These are phyloP conservation scores for Cymbomonas tetramitiformis DNA, from an alignment of 139 green algal species.

Conservation along the genomic window DNA sequence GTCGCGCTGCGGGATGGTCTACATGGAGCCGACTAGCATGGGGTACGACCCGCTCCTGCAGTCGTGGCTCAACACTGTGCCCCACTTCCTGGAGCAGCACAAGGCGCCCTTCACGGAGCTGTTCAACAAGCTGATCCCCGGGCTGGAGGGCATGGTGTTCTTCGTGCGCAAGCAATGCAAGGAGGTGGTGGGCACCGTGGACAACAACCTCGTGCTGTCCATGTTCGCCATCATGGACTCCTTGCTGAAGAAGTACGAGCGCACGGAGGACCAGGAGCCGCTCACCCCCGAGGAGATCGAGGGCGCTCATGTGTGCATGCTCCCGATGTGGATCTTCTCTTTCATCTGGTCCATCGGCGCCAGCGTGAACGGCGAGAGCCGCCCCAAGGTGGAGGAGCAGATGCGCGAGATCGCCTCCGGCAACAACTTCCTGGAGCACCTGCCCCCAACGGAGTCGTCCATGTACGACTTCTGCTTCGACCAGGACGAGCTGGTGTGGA, in stretches of 20 bases:
- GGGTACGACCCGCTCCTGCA: constrained; percentile 45
- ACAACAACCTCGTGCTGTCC: constrained; percentile 44
- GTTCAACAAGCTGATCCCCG: constrained; percentile 45
- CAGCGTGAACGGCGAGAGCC: constrained; percentile 44
- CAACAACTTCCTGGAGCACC: neutral
- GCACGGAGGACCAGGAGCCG: constrained; percentile 13
- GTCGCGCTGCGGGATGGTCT: constrained; percentile 62
- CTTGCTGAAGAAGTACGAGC: constrained; percentile 26
- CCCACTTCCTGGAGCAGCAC: constrained; percentile 16
- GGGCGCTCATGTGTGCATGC: constrained; percentile 14
- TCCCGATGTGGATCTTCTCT: constrained; percentile 52
- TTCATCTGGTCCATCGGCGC: constrained; percentile 57
- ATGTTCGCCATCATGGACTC: constrained; percentile 60
- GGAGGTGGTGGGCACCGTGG: constrained; percentile 56
- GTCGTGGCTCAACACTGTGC: constrained; percentile 46
- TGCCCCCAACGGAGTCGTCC: constrained; percentile 1
- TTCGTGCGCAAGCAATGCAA: constrained; percentile 48
- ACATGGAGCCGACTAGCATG: constrained; percentile 58
- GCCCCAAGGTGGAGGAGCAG: constrained; percentile 38
- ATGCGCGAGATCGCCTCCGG: constrained; percentile 21
- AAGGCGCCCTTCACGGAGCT: constrained; percentile 27
- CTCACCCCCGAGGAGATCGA: constrained; percentile 35
- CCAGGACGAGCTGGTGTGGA: constrained; percentile 33
- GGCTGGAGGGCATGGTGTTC: constrained; percentile 36
- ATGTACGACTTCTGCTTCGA: constrained; percentile 47